phyloP scores from a whole-genome alignment of 106 monocot species.

The Narthecium ossifragum region DNA sequence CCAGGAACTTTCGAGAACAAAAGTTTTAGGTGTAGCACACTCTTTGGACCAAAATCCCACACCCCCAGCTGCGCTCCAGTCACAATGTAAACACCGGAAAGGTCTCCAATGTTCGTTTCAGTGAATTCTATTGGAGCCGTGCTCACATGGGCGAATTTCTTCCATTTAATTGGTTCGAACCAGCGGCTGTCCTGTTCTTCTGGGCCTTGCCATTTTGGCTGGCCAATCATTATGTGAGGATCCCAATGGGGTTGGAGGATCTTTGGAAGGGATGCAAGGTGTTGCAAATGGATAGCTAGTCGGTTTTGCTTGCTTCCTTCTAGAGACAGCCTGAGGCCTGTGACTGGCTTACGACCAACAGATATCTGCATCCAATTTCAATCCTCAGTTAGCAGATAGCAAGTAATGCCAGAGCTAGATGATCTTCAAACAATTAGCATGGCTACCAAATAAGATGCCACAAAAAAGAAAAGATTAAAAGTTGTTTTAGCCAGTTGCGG shows the following conservation, averaged over 20 bases:
- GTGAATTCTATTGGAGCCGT: constrained; percentile 79
- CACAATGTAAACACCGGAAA: constrained; percentile 76
- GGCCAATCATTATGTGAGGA: constrained; percentile 67
- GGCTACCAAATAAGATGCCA: no score
- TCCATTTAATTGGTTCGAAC: constrained; percentile 96
- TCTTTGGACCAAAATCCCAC: constrained; percentile 91
- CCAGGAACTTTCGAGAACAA: constrained; percentile 74
- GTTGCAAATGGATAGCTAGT: constrained; percentile 66
- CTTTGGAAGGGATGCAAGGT: constrained; percentile 74
- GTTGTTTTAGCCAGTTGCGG: no score
- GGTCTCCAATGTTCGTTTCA: constrained; percentile 68
- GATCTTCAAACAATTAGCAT: no score
- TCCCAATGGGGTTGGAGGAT: constrained; percentile 88
- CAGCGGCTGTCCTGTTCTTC: constrained; percentile 98
- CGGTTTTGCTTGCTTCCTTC: constrained; percentile 86
- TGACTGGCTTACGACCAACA: constrained; percentile 84
- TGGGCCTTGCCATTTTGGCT: constrained; percentile 89
- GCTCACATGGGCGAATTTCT: constrained; percentile 94
- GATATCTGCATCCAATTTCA: constrained; percentile 46
- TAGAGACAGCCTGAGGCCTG: constrained; percentile 59
- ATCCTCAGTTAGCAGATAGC: neutral
- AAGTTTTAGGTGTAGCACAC: constrained; percentile 78
- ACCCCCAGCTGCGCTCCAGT: constrained; percentile 93
- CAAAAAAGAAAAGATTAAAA: no score
- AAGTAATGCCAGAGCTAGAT: constrained; percentile 1